Base-by-base conservation (phyloP, 345 rosid species). In the Gossypium herbaceum region DNA sequence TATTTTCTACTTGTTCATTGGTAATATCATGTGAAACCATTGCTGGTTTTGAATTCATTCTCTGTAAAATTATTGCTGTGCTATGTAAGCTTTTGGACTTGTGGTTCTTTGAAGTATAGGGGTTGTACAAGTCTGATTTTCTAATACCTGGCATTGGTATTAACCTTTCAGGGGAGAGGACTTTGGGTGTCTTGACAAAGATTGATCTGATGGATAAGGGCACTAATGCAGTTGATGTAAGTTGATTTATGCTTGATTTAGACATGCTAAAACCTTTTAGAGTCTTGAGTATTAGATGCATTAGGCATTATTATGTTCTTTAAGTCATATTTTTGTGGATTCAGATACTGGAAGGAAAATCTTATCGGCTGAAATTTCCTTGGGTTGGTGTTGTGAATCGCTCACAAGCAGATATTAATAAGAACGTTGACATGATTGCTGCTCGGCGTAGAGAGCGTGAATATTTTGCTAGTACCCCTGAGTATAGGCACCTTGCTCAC, bases 351-450 rank as follows among this genome's bases (percentile, higher is more conserved):
- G 99, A 95, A 85, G 99, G 99, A 75, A 93, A 81, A 85, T 71
- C 97, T 8, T 93, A 85, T 73, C 89, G 91, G 75, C 88, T 93
- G 48, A 93, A 95, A 63, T 93, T 82, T 84, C 98, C 99, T 25
- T 95, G 99, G 99, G 83, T 95, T 81, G 99, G 99, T 81, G 97
- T 95, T 44, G 99, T 95, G 75, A 95, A 95, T 74, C 97, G 99
- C 54, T 95, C 99, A 24, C 99, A 95, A 91, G 92, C 92, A 25
- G 99, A 95, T 86, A 95, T 95, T 71, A 95, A 95, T 83, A 95
- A 88, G 89, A 95, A 88, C 71, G 93, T 93, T 2, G 99, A 95
- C 81, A 95, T 95, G 99, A 91, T 95, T 76, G 98, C 97, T 73
- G 98, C 99, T 72, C 91, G 99, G 54, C 93, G 83, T 65, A 91